A percentile compares a stretch with the other conserved stretches of the same genome.
phyloP scores from a whole-genome alignment of 1,139 yeast species.

The Geotrichum restrictum region DNA sequence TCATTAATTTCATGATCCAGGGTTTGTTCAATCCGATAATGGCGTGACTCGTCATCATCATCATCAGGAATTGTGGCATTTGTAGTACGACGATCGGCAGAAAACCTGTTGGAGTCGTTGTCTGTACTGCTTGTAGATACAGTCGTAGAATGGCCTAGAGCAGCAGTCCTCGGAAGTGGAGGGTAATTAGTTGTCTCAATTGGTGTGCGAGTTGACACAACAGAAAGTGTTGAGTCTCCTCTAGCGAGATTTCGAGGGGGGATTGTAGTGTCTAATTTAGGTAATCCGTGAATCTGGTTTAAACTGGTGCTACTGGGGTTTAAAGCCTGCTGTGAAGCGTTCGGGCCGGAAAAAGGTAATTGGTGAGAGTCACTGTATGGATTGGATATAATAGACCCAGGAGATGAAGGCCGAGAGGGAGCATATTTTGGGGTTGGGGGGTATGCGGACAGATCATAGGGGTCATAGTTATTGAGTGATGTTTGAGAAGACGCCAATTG shows the following conservation, averaged over 20 bases:
- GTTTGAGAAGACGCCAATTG: constrained; percentile 14
- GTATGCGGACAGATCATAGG: constrained; percentile 16
- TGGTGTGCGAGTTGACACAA: constrained; percentile 16
- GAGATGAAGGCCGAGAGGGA: constrained; percentile 15
- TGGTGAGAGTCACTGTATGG: constrained; percentile 16
- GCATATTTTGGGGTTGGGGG: constrained; percentile 22
- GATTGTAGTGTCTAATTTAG: neutral
- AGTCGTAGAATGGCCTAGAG: neutral
- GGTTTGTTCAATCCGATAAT: constrained; percentile 3
- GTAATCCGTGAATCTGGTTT: neutral
- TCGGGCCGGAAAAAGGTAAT: neutral
- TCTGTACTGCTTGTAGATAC: constrained; percentile 4
- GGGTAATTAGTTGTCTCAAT: neutral
- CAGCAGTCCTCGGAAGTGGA: constrained; percentile 11
- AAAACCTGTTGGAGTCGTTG: neutral
- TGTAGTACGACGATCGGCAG: neutral
- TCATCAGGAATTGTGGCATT: constrained; percentile 8
- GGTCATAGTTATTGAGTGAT: constrained; percentile 18
- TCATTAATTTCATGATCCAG: constrained; percentile 10
- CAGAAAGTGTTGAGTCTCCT: constrained; percentile 11
- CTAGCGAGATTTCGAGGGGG: constrained; percentile 6
- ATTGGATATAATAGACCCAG: constrained; percentile 12
- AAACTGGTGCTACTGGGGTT: constrained; percentile 15
- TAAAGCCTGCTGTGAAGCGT: constrained; percentile 12
- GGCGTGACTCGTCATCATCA: constrained; percentile 16